These are phyloP conservation scores for Colletotrichum lentis DNA, from an alignment of 2,329 filamentous ascomycete species.

Conservation along the genomic window DNA sequence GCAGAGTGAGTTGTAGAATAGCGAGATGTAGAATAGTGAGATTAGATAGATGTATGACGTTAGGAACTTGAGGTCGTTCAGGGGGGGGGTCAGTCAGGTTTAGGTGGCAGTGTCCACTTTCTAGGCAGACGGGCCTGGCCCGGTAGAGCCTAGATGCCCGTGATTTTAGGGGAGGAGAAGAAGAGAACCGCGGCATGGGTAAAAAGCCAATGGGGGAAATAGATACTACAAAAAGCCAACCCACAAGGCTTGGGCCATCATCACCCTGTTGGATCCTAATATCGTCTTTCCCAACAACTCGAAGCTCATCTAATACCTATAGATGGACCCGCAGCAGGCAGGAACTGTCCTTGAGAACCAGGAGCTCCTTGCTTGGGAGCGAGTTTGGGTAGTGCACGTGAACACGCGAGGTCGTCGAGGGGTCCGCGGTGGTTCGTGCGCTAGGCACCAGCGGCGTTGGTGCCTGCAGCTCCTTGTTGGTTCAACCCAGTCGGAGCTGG, in stretches of 20 bases:
- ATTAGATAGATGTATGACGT: not conserved
- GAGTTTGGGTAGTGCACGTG: constrained; percentile 17
- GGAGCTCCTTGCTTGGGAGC: not conserved
- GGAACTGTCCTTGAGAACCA: not conserved
- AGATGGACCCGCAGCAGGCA: not conserved
- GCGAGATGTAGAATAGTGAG: no score
- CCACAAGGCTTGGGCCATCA: not conserved
- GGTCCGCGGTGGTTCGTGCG: constrained; percentile 30
- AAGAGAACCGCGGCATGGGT: not conserved
- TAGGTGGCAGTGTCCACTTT: not conserved
- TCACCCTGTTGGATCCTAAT: not conserved
- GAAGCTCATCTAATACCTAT: constrained; percentile 2
- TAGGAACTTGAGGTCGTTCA: not conserved
- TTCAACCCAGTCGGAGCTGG: constrained; percentile 13
- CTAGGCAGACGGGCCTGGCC: not conserved
- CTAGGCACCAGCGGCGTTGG: constrained; percentile 36
- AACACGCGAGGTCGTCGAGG: constrained; percentile 15
- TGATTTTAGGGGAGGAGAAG: not conserved
- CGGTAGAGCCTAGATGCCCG: not conserved
- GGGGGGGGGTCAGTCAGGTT: no score
- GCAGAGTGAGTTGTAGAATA: not conserved
- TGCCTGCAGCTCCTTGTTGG: constrained; percentile 30
- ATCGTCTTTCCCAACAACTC: not conserved
- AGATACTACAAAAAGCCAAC: not conserved
- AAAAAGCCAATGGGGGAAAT: no score